Evolutionary conservation across 176 grass and related monocot species (phyloP).

Genomic region (Zizania latifolia): DNA sequence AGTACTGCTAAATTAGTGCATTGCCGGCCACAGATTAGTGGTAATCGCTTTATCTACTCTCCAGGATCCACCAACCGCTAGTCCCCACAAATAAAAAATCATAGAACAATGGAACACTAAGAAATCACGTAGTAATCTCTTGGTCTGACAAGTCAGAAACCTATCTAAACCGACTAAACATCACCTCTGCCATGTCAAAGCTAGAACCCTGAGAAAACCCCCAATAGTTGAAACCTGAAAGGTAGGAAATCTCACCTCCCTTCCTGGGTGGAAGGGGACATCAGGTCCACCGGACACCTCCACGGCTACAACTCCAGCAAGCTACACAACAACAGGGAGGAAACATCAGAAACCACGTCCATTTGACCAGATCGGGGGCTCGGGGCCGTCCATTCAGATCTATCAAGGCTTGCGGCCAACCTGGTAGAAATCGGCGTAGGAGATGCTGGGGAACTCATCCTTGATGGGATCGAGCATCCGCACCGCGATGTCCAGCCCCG

Average conservation of each 20-base stretch:
- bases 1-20: not conserved
- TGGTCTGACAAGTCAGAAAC: not conserved
- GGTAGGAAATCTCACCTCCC: constrained; percentile 43
- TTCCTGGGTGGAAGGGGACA: constrained; percentile 55
- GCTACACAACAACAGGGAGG: not conserved
- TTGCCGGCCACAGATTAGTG: not conserved
- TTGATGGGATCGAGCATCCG: constrained; percentile 84
- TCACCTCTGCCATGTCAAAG: not conserved
- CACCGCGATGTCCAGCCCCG: constrained; percentile 81
- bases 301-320: constrained; percentile 62
- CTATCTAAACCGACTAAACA: too few relatives aligned
- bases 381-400: not conserved
- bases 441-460: constrained; percentile 78
- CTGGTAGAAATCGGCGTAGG: constrained; percentile 92
- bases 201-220: constrained; percentile 21
- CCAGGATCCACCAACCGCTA: not conserved
- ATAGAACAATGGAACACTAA: not conserved
- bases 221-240: not conserved
- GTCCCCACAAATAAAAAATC: not conserved
- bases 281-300: constrained; percentile 52
- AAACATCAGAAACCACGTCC: constrained; percentile 15
- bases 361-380: constrained; percentile 1
- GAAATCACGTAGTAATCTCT: not conserved
- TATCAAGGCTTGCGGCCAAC: constrained; percentile 2
- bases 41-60: not conserved